phyloP scores from a whole-genome alignment of 1,139 yeast species.

The Debaryomyces udenii region DNA sequence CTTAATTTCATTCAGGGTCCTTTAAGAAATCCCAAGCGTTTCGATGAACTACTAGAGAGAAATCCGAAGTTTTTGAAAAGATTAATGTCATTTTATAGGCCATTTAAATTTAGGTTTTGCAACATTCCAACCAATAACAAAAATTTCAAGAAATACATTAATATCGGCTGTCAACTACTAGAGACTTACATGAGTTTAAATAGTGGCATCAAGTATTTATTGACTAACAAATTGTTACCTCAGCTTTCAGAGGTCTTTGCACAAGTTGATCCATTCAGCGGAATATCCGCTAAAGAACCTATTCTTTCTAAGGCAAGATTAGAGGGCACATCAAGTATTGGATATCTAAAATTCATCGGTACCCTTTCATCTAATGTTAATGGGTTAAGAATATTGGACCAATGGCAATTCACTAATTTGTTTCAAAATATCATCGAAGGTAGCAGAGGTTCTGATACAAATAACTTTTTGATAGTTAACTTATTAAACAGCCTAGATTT shows the following conservation, averaged over 20 bases:
- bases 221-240: constrained; percentile 76
- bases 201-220: constrained; percentile 69
- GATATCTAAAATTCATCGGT: constrained; percentile 80
- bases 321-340: constrained; percentile 66
- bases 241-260: constrained; percentile 88
- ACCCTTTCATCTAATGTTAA: constrained; percentile 58
- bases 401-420: constrained; percentile 85
- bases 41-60: constrained; percentile 77
- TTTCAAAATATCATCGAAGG: constrained; percentile 71
- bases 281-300: constrained; percentile 73
- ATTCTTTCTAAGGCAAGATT: constrained; percentile 65
- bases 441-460: constrained; percentile 24
- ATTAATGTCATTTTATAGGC: constrained; percentile 83
- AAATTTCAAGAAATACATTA: constrained; percentile 58
- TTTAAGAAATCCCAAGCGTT: constrained; percentile 63
- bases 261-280: constrained; percentile 80
- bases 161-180: constrained; percentile 74
- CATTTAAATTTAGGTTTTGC: constrained; percentile 86
- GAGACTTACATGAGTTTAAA: constrained; percentile 61
- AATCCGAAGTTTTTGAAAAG: constrained; percentile 84
- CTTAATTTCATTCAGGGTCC: constrained; percentile 79
- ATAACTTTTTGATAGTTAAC: constrained; percentile 59
- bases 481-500: constrained; percentile 67
- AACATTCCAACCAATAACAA: constrained; percentile 39
- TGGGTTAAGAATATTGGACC: constrained; percentile 71